Evolutionary conservation across 805 yeast genomes (phyloP).

Genomic region (Pichia insulana): DNA sequence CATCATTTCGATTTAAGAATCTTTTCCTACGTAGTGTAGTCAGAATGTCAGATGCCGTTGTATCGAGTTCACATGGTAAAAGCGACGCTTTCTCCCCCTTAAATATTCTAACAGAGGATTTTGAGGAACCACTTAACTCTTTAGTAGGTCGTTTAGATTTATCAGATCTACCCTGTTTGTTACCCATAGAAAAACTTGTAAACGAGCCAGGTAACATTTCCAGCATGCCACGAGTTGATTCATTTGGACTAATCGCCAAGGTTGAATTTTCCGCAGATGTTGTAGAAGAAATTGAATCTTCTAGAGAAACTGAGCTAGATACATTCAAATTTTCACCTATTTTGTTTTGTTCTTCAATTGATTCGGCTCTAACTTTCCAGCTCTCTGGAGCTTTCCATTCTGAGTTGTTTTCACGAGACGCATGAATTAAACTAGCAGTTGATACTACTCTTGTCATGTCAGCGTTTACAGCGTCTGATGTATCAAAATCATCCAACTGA

Average conservation of each 20-base stretch:
- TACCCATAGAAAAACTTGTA: background rate
- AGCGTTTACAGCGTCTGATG: constrained; percentile 13
- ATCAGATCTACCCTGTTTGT: background rate
- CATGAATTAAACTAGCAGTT: constrained; percentile 12
- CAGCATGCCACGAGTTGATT: background rate
- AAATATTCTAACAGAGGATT: constrained; percentile 55
- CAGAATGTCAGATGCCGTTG: constrained; percentile 68
- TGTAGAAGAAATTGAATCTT: background rate
- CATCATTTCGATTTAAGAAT: constrained; percentile 59
- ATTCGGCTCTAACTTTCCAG: constrained; percentile 44
- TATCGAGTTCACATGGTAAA: constrained; percentile 67
- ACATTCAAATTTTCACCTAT: background rate
- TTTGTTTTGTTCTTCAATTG: constrained; percentile 7
- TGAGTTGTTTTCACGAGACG: constrained; percentile 8
- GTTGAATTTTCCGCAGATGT: background rate
- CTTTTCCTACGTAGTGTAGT: constrained; percentile 69
- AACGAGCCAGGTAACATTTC: background rate
- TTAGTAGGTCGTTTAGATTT: constrained; percentile 5
- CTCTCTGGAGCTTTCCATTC: constrained; percentile 52
- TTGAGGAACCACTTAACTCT: constrained; percentile 25
- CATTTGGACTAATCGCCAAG: too few species aligned
- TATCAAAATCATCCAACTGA: constrained; percentile 19
- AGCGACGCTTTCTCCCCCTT: constrained; percentile 77
- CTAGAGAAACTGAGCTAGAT: background rate
- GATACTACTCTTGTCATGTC: constrained; percentile 21